These are phyloP conservation scores for Leccinum imitatum DNA, from an alignment of 768 basidiomycete species.

Conservation along the genomic window DNA sequence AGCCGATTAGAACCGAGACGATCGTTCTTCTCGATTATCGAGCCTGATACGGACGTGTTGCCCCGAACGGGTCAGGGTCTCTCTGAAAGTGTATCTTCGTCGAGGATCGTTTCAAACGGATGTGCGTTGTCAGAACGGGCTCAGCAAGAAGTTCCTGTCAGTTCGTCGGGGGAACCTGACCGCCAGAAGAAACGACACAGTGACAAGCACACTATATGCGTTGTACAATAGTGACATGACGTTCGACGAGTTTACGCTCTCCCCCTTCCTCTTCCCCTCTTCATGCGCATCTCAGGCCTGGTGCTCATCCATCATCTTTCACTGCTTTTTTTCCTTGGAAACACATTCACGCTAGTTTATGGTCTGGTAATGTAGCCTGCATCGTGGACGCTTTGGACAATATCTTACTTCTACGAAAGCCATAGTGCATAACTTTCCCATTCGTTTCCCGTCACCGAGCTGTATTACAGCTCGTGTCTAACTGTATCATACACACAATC, in stretches of 20 bases:
- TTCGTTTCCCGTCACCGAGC: background rate
- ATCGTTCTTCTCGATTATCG: slow-evolving; percentile 35
- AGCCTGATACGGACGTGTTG: slow-evolving; percentile 28
- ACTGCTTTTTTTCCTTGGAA: background rate
- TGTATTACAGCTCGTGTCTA: slow-evolving; percentile 4
- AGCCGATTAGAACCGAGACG: slow-evolving; percentile 39
- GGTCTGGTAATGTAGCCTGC: slow-evolving; percentile 18
- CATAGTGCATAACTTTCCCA: background rate
- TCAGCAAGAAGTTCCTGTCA: slow-evolving; percentile 12
- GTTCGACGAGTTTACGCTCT: background rate
- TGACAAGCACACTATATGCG: slow-evolving; percentile 28
- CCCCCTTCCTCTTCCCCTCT: background rate
- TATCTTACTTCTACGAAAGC: background rate
- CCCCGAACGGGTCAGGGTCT: slow-evolving; percentile 14
- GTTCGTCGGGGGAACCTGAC: slow-evolving; percentile 14
- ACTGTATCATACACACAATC: slow-evolving; percentile 17
- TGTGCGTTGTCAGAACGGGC: slow-evolving; percentile 7
- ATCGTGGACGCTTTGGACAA: slow-evolving; percentile 15
- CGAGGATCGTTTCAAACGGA: slow-evolving; percentile 15
- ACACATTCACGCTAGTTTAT: slow-evolving; percentile 13
- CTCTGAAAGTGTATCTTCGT: slow-evolving; percentile 22
- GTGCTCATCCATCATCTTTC: slow-evolving; percentile 4
- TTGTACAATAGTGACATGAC: slow-evolving; percentile 24
- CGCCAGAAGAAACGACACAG: slow-evolving; percentile 30
- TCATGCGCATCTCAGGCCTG: background rate